Evolutionary conservation across 768 basidiomycete species (phyloP), one percentile per base, ranked within the genome.

Genomic region (Guyanaporus albipodus): DNA sequence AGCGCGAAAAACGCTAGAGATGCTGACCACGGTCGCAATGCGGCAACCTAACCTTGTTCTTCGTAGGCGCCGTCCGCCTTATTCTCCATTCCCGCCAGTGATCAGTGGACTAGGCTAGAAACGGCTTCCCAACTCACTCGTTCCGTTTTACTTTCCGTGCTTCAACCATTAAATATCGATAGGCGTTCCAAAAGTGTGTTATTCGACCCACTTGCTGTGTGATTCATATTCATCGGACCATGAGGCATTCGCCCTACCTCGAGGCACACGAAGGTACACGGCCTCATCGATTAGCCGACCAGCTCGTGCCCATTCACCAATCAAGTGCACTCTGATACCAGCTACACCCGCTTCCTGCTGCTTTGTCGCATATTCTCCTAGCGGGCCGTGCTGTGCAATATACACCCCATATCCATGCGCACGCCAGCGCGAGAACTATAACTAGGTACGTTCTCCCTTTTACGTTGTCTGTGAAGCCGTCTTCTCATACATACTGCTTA

Each of bases 401-500:
- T 56, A 46, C 57, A 15, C 40, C 56, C 48, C 44, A 12, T 18
- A 46, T 50, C 57, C 60, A 50, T 44, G 59, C 23, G 42, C 40
- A 47, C 21, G 29, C 33, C 23, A 24, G 37, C 34, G n/a, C 38
- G 21, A 33, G 15, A 42, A 36, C 17, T 59, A 62, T 54, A 61
- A 62, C 54, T 28, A 57, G 37, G 14, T 38, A 46, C 27, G 10
- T 10, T 40, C 23, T 4, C 26, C 28, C 33, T 35, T 21, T 24
- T 21, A 14, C 28, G 11, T 9, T 28, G 4, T 2, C 3, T 28
- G 27, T 28, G n/a, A n/a, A n/a, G n/a, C n/a, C n/a, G 17, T 32
- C n/a, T 27, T 26, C 36, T 33, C 47, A 21, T 15, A 6, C 14
- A n/a, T n/a, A n/a, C n/a, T n/a, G n/a, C n/a, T n/a, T n/a, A n/a